Base-by-base conservation (phyloP, 257 asterid genomes). In the Handroanthus guayacan region DNA sequence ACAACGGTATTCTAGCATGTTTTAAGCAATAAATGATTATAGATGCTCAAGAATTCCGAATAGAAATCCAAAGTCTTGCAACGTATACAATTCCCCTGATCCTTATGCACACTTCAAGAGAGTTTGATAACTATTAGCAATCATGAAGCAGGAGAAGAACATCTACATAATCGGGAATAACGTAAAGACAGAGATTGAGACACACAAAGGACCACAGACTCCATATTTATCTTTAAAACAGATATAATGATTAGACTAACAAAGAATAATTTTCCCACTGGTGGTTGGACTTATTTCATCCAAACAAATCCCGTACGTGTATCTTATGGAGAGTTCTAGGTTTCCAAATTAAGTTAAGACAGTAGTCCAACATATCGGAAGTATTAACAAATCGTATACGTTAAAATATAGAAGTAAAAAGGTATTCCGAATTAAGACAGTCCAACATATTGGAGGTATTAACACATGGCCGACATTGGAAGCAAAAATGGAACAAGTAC, bases 371-470 rank as follows among this genome's bases (percentile, higher is more conserved):
- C 51, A 47, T 7, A 48, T 18, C 12, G 50, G 14, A 70, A 62
- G 31, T 18, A 69, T 14, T 14, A 67, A 43, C 20, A 66, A n/a
- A n/a, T n/a, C n/a, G n/a, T n/a, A n/a, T n/a, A n/a, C n/a, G n/a
- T n/a, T n/a, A n/a, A n/a, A n/a, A n/a, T n/a, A n/a, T n/a, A n/a
- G n/a, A n/a, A n/a, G n/a, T n/a, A n/a, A n/a, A n/a, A n/a, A n/a
- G n/a, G n/a, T n/a, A n/a, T n/a, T n/a, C n/a, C n/a, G n/a, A 60
- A 81, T 25, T 45, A 45, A 68, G 34, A 51, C 10, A 67, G 31
- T 44, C 67, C 64, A 61, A 71, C 51, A 47, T 7, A 48, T 18
- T 16, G 50, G 14, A 70, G 51, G 31, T 18, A 69, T 14, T 14
- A 67, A 43, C 20, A 66, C 41, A 58, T 37, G n/a, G 10, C 48